Evolutionary conservation across 257 asterid species (phyloP).

Genomic region (Cynanchum wilfordii): DNA sequence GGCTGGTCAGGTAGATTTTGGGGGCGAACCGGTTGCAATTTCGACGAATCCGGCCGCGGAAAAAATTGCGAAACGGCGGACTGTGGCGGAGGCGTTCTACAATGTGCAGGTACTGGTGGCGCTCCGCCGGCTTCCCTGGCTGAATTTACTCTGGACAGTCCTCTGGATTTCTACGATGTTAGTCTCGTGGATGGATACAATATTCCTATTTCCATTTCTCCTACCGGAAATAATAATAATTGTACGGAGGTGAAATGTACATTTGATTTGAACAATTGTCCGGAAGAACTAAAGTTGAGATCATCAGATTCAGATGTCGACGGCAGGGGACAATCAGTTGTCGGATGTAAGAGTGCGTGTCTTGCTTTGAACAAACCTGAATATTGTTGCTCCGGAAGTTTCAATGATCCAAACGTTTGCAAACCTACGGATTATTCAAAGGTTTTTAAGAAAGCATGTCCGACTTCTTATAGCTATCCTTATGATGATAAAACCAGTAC

Average conservation of each 20-base stretch:
- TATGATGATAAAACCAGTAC: constrained; percentile 56
- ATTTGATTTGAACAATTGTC: constrained; percentile 45
- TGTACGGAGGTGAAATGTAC: constrained; percentile 42
- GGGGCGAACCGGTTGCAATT: constrained; percentile 58
- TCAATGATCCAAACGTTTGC: constrained; percentile 44
- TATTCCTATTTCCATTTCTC: constrained; percentile 35
- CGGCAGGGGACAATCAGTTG: constrained; percentile 18
- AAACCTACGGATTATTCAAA: constrained; percentile 45
- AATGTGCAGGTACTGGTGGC: constrained; percentile 52
- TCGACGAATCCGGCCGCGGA: constrained; percentile 50
- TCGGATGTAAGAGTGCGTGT: constrained; percentile 64
- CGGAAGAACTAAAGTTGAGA: constrained; percentile 31
- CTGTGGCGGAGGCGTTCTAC: constrained; percentile 40
- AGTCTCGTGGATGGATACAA: constrained; percentile 64
- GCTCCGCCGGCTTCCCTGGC: constrained; percentile 61
- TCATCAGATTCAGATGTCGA: not conserved
- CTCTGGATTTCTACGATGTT: constrained; percentile 53
- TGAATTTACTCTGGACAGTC: constrained; percentile 59
- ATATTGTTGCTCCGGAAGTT: constrained; percentile 54
- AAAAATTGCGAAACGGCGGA: constrained; percentile 50
- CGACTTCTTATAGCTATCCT: constrained; percentile 55
- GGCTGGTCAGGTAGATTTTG: constrained; percentile 89
- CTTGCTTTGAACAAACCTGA: constrained; percentile 41
- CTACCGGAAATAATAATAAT: constrained; percentile 23
- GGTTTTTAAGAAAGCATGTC: constrained; percentile 55